Conservation (phyloP, 305 asterid genomes). For the Rubia peregrina region DNA sequence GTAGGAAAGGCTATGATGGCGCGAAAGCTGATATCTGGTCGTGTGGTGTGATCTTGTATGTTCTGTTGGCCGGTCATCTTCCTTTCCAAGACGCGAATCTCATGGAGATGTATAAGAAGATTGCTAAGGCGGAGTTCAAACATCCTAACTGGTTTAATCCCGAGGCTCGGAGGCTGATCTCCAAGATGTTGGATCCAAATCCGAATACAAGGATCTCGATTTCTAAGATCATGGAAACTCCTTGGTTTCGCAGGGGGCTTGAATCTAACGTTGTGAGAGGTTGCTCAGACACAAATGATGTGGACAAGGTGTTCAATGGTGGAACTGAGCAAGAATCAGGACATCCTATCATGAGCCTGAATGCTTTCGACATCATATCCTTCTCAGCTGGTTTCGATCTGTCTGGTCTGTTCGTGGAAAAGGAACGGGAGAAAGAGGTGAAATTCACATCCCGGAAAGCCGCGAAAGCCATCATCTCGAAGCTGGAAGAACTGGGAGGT, state of each 20-base stretch:
- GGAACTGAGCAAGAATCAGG: conserved; percentile 26
- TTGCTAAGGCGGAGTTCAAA: conserved; percentile 55
- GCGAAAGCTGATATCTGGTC: conserved; percentile 68
- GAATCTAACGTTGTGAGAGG: conserved; percentile 15
- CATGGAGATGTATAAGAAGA: conserved; percentile 66
- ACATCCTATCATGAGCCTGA: conserved; percentile 36
- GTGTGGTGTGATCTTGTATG: conserved; percentile 66
- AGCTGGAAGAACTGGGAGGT: conserved; percentile 52
- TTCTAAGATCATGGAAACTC: conserved; percentile 51
- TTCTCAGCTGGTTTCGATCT: conserved; percentile 63
- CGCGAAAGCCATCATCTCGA: conserved; percentile 39
- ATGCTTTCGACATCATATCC: conserved; percentile 71
- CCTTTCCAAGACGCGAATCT: conserved; percentile 62
- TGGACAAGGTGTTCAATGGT: conserved; percentile 13
- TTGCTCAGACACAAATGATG: not conserved
- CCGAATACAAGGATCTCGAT: conserved; percentile 52
- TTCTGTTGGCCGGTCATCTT: conserved; percentile 48
- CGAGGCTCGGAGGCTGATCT: conserved; percentile 47
- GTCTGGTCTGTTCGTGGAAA: conserved; percentile 36
- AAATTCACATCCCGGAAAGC: conserved; percentile 49
- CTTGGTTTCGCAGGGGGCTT: conserved; percentile 27
- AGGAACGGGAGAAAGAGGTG: conserved; percentile 35
- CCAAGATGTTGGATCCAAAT: conserved; percentile 56
- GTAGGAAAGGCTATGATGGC: conserved; percentile 62
- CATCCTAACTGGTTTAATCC: conserved; percentile 53